Conservation (phyloP, 2,329 filamentous ascomycete genomes). For the Aspergillus ustus region DNA sequence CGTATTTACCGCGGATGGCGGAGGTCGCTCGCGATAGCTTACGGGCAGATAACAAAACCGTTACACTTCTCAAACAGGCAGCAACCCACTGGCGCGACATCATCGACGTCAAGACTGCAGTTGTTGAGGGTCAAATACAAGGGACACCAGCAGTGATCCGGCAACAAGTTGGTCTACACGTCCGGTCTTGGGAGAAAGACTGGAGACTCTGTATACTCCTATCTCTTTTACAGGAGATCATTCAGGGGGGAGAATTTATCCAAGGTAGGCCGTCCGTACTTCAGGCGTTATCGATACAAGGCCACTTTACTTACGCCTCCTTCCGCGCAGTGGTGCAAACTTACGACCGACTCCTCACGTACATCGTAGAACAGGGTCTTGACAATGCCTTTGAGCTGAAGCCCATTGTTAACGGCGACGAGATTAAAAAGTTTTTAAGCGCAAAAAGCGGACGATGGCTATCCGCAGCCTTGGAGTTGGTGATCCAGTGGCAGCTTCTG, state of each 20-base stretch:
- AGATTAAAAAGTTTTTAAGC: constrained; percentile 69
- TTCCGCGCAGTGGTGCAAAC: constrained; percentile 49
- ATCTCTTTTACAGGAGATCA: constrained; percentile 46
- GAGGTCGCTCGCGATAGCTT: constrained; percentile 76
- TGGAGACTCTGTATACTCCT: constrained; percentile 47
- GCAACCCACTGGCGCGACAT: constrained; percentile 68
- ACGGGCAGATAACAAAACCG: constrained; percentile 76
- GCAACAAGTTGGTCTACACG: constrained; percentile 40
- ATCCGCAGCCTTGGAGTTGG: constrained; percentile 75
- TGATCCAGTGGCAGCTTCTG: constrained; percentile 85
- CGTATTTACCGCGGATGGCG: constrained; percentile 62
- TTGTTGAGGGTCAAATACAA: constrained; percentile 32
- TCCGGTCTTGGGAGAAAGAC: constrained; percentile 43
- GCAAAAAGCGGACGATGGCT: constrained; percentile 81
- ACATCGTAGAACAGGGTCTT: constrained; percentile 56
- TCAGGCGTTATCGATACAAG: neutral
- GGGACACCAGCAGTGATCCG: constrained; percentile 40
- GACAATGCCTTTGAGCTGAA: constrained; percentile 60
- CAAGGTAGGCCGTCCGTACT: constrained; percentile 34
- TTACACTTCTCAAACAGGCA: constrained; percentile 68
- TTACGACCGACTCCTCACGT: constrained; percentile 60
- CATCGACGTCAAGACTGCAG: constrained; percentile 58
- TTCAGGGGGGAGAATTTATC: constrained; percentile 35
- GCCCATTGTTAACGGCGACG: constrained; percentile 73
- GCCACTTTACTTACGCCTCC: constrained; percentile 19